A percentile compares a stretch with the other conserved stretches of the same genome.
Conservation (phyloP, 1,284 basidiomycete species). For the Xerocomus cyaneibrunnescens region DNA sequence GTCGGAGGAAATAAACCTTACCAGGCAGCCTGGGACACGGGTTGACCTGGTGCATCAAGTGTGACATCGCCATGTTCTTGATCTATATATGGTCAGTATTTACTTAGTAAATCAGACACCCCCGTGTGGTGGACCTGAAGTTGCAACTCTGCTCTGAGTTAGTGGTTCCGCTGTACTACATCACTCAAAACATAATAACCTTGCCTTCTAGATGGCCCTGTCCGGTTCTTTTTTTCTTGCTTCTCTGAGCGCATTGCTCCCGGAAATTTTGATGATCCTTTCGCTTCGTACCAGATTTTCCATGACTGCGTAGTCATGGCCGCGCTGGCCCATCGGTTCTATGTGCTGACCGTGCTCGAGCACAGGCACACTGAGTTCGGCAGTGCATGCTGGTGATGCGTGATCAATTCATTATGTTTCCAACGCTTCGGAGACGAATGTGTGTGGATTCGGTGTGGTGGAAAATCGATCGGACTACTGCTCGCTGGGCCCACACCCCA, state of each 20-base stretch:
- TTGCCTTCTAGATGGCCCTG: too few relatives aligned
- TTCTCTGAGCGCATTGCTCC: constrained; percentile 77
- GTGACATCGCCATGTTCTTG: too few relatives aligned
- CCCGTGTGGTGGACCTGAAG: too few relatives aligned
- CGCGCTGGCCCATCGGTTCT: constrained; percentile 72
- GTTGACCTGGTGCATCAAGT: too few relatives aligned
- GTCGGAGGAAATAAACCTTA: too few relatives aligned
- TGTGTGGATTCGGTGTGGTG: constrained; percentile 15
- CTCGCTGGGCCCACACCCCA: constrained; percentile 19
- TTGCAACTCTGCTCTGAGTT: too few relatives aligned
- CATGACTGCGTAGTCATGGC: constrained; percentile 81
- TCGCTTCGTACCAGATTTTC: constrained; percentile 86
- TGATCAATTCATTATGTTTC: constrained; percentile 26
- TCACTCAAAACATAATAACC: too few relatives aligned
- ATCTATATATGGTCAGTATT: too few relatives aligned
- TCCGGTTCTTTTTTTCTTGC: too few relatives aligned
- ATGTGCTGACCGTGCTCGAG: constrained; percentile 55
- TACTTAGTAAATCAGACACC: too few relatives aligned
- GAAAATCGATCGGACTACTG: constrained; percentile 27
- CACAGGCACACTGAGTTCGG: constrained; percentile 51
- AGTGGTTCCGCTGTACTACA: too few relatives aligned
- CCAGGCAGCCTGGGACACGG: too few relatives aligned
- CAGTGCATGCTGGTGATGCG: constrained; percentile 34
- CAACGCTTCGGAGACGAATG: constrained; percentile 25
- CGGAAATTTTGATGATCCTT: constrained; percentile 79